Base-by-base conservation (phyloP, 768 basidiomycete species). In the Heimioporus sp. region DNA sequence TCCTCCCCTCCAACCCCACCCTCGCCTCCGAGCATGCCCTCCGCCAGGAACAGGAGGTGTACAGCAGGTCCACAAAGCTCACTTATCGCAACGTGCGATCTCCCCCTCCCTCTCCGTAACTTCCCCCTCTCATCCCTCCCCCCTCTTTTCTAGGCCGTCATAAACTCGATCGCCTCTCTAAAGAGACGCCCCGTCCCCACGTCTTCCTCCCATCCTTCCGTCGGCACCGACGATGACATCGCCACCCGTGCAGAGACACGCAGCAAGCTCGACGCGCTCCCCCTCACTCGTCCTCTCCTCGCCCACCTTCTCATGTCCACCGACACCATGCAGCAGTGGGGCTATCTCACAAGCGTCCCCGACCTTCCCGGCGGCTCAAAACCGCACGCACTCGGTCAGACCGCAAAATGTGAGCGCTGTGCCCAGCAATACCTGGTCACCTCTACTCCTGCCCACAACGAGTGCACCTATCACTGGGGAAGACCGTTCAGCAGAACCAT, bases 391-490 rank as follows among this genome's bases (percentile, higher is more conserved):
- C 77, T 83, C 66, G 80, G 92, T 35, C 73, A 81, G 68, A 57
- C 81, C 48, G 70, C 72, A 39, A 85, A 76, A 55, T 99, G 96
- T 60, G 91, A 92, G 47, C 80, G 95, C 28, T 99, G 96, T 66
- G 70, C 69, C 10, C 75, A 80, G 53, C 74, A 81, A 11, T 95
- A 87, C 58, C 66, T 80, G 49, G 89, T 96, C 35, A 83, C 81
- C 52, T 78, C 75, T 16, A 69, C 71, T 28, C 76, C 84, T 45
- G 71, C 78, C 41, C 80, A 80, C 13, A 72, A 77, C 2, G 78
- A 87, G 56, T 98, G 96, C 65, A 70, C 76, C 0, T 86, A 82
- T 64, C 96, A 98, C 68, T 93, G 88, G 87, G 95, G 93, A 0
- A 85, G 78, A 60, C 73, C 81, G 0, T 80, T 80, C 55, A 81